A percentile compares a stretch with the other conserved stretches of the same genome.
These are phyloP conservation scores for Digitaria exilis DNA, from an alignment of 202 grass and related monocot species.

Conservation along the genomic window DNA sequence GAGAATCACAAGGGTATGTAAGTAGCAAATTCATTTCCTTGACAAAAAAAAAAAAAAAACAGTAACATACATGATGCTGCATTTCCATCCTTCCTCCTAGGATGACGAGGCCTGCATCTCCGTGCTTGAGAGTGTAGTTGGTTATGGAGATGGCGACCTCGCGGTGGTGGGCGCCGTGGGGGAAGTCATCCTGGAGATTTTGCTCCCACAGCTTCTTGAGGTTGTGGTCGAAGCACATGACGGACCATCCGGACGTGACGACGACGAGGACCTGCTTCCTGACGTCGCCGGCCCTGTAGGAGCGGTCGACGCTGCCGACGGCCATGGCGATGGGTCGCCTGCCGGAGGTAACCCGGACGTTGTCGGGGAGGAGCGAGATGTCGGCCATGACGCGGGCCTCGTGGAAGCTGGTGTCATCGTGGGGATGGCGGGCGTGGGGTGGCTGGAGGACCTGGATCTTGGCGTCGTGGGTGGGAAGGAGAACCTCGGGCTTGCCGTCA, in stretches of 20 bases:
- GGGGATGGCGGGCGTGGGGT: constrained; percentile 13
- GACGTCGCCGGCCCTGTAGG: constrained; percentile 49
- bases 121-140: constrained; percentile 94
- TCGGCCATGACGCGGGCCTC: constrained; percentile 83
- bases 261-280: constrained; percentile 89
- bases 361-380: constrained; percentile 75
- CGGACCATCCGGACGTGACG: constrained; percentile 88
- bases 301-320: constrained; percentile 76
- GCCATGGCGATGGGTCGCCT: constrained; percentile 87
- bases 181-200: constrained; percentile 91
- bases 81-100: constrained; percentile 96
- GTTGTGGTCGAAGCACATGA: constrained; percentile 99
- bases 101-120: constrained; percentile 83
- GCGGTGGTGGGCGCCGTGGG: constrained; percentile 74
- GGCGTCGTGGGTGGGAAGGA: constrained; percentile 84
- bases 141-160: constrained; percentile 84
- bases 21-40: not conserved
- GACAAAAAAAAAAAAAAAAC: not conserved
- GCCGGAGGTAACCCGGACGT: constrained; percentile 74
- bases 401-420: constrained; percentile 65
- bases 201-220: constrained; percentile 95
- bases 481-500: constrained; percentile 79
- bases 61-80: constrained; percentile 76
- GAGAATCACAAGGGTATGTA: not conserved
- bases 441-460: constrained; percentile 81